Conservation (phyloP, 306 rosid species). For the Lotus japonicus region DNA sequence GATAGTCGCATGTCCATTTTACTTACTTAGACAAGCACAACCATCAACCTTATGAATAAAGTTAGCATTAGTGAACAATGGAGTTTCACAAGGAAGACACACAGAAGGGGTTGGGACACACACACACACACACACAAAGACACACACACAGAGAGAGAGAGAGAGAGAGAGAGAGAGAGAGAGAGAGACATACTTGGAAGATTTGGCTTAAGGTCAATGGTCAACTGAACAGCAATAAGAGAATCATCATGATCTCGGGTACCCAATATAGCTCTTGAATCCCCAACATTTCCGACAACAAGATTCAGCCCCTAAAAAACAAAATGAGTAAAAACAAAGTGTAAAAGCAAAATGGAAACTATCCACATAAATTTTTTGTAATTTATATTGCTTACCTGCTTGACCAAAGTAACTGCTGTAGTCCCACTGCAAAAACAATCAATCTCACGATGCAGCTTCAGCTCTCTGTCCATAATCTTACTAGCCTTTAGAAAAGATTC, state of each 20-base stretch:
- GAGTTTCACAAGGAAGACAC: neutral
- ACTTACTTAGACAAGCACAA: neutral
- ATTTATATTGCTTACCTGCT: slow-evolving; percentile 49
- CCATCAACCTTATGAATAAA: neutral
- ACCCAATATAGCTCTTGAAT: slow-evolving; percentile 66
- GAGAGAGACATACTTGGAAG: slow-evolving; percentile 63
- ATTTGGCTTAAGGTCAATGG: slow-evolving; percentile 87
- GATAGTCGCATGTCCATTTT: neutral
- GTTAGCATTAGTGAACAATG: neutral
- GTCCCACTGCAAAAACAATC: slow-evolving; percentile 89
- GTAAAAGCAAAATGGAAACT: slow-evolving; percentile 1
- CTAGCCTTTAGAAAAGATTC: slow-evolving; percentile 72
- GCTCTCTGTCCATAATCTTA: slow-evolving; percentile 84
- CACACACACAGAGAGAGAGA: neutral
- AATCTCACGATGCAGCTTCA: slow-evolving; percentile 70
- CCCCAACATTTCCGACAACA: slow-evolving; percentile 62
- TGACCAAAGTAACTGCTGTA: slow-evolving; percentile 85
- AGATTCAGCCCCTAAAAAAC: slow-evolving; percentile 64
- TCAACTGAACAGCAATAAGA: slow-evolving; percentile 77
- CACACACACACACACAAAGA: neutral
- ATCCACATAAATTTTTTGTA: neutral
- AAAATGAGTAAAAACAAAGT: neutral
- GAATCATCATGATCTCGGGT: slow-evolving; percentile 58
- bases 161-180: slow-evolving; percentile 1
- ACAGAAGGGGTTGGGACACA: too few species aligned